Conservation (phyloP, 2,329 filamentous ascomycete genomes). For the Epicoccum sorghinum region DNA sequence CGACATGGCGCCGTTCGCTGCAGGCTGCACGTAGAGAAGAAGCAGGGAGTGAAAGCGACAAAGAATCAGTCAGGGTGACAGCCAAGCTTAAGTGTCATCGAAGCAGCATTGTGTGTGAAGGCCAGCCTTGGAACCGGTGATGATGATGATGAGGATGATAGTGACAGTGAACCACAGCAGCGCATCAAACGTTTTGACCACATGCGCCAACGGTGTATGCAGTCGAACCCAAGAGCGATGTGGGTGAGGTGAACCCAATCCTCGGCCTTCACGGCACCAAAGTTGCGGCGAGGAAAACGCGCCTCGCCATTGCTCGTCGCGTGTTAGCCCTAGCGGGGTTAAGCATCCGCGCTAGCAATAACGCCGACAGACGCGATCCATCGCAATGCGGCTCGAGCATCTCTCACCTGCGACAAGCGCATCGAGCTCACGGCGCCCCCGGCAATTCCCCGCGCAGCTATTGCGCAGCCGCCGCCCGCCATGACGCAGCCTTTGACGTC, state of each 20-base stretch:
- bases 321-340: slow-evolving; percentile 11
- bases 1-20: slow-evolving; percentile 25
- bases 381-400: neutral
- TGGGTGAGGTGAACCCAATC: neutral
- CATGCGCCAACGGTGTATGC: neutral
- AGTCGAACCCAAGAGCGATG: neutral
- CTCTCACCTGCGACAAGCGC: neutral
- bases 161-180: no score
- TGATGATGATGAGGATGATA: neutral
- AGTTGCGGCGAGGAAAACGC: neutral
- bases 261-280: neutral
- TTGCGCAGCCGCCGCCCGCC: slow-evolving; percentile 15
- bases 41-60: neutral
- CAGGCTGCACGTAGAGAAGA: neutral
- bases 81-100: neutral
- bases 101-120: slow-evolving; percentile 4
- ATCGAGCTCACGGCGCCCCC: slow-evolving; percentile 1
- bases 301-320: neutral
- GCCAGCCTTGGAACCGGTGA: neutral
- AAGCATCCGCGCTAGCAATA: slow-evolving; percentile 6
- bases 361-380: slow-evolving; percentile 7
- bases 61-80: neutral
- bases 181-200: neutral
- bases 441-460: neutral
- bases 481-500: slow-evolving; percentile 50